These are phyloP conservation scores for Calonectria naviculata DNA, from an alignment of 2,329 filamentous ascomycete genomes.

Conservation along the genomic window DNA sequence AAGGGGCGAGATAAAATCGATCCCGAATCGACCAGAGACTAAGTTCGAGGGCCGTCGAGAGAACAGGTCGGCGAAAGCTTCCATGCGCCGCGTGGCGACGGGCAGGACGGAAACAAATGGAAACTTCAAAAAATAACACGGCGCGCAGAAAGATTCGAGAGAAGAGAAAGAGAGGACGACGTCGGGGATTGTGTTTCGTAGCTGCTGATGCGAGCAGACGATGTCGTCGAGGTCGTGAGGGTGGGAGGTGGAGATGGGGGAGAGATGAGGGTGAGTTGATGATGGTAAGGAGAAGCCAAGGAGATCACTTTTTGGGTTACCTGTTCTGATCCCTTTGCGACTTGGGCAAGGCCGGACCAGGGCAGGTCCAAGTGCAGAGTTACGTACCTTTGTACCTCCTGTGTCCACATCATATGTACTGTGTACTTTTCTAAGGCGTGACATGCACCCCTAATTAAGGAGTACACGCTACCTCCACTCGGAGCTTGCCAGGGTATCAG, in stretches of 20 bases:
- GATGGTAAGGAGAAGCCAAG: conserved; percentile 38
- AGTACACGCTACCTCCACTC: neutral
- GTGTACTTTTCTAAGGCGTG: neutral
- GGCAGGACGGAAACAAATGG: conserved; percentile 21
- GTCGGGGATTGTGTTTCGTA: conserved; percentile 32
- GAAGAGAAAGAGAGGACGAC: conserved; percentile 29
- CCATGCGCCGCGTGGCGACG: conserved; percentile 50
- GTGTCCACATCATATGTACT: neutral
- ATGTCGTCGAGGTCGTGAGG: conserved; percentile 34
- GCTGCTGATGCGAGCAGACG: conserved; percentile 42
- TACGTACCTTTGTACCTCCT: conserved; percentile 14
- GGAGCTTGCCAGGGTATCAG: conserved; percentile 8
- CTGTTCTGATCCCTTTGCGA: conserved; percentile 47
- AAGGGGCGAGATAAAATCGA: conserved; percentile 30
- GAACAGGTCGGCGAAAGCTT: conserved; percentile 46
- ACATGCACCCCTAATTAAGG: neutral
- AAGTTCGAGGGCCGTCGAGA: conserved; percentile 36
- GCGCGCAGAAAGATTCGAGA: conserved; percentile 33
- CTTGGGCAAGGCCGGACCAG: conserved; percentile 18
- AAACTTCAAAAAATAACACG: conserved; percentile 19
- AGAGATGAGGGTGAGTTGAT: conserved; percentile 35
- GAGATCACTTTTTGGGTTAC: conserved; percentile 46
- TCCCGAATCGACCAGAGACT: conserved; percentile 40
- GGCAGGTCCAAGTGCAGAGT: conserved; percentile 15
- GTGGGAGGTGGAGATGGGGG: conserved; percentile 32